These are phyloP conservation scores for Aegilops longissima DNA, from an alignment of 176 grass and related monocot species.

Conservation along the genomic window DNA sequence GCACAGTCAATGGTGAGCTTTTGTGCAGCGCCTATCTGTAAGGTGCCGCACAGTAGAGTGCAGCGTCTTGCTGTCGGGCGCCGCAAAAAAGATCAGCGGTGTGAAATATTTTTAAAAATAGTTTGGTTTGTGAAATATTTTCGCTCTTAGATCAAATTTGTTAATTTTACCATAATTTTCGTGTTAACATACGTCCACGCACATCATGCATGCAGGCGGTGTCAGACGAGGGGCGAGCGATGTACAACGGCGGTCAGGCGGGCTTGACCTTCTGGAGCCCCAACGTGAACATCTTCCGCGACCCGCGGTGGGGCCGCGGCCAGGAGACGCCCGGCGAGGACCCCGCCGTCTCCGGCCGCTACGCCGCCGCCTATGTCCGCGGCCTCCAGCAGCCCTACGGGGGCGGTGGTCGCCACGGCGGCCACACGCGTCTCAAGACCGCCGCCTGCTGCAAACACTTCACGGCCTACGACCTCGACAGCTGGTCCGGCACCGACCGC, in stretches of 20 bases:
- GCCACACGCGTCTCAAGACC: slow-evolving; percentile 53
- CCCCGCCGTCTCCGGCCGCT: slow-evolving; percentile 50
- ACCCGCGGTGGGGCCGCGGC: slow-evolving; percentile 82
- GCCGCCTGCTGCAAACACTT: slow-evolving; percentile 98
- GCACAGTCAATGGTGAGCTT: too few species aligned
- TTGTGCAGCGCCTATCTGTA: too few species aligned
- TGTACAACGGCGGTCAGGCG: slow-evolving; percentile 79
- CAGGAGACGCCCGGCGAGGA: slow-evolving; percentile 95
- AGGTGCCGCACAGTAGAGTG: too few species aligned
- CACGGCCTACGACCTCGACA: slow-evolving; percentile 97
- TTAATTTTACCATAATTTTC: too few species aligned
- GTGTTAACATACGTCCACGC: too few species aligned
- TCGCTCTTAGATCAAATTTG: too few species aligned
- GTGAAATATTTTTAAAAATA: too few species aligned
- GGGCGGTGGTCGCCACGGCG: not conserved
- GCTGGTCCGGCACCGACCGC: slow-evolving; percentile 59
- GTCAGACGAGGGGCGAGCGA: slow-evolving; percentile 71
- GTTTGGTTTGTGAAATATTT: too few species aligned
- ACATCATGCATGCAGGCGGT: slow-evolving; percentile 40
- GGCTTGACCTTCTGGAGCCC: slow-evolving; percentile 84
- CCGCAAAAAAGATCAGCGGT: too few species aligned
- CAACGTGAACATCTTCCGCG: slow-evolving; percentile 88
- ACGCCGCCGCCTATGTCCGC: slow-evolving; percentile 65
- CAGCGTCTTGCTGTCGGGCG: too few species aligned
- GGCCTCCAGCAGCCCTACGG: slow-evolving; percentile 64